Evolutionary conservation across 495 filamentous ascomycete species (phyloP).

Genomic region (Hypoxylon fuscum): DNA sequence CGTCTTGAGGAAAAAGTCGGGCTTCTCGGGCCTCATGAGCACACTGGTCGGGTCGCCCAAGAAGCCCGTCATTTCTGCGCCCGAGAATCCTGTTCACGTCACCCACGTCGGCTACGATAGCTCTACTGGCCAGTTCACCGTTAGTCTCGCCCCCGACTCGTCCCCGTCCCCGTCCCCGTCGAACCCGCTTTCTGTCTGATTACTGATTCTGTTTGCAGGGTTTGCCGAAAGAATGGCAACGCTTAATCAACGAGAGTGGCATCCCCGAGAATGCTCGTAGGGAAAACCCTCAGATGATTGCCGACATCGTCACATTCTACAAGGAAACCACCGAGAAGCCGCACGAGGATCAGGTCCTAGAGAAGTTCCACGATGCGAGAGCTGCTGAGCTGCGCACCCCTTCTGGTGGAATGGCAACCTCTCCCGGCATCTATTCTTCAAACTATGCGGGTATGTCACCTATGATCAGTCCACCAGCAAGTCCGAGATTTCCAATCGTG

Average conservation of each 20-base stretch:
- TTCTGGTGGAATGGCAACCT: conserved; percentile 52
- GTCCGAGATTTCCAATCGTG: conserved; percentile 86
- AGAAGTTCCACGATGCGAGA: conserved; percentile 92
- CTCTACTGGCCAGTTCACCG: conserved; percentile 94
- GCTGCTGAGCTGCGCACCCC: conserved; percentile 63
- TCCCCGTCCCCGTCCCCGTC: too few species aligned
- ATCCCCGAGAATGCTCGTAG: conserved; percentile 96
- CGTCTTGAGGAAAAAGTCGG: conserved; percentile 84
- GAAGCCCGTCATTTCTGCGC: conserved; percentile 90
- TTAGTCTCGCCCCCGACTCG: conserved; percentile 56
- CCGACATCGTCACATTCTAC: conserved; percentile 95
- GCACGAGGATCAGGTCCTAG: conserved; percentile 85
- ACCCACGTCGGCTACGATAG: conserved; percentile 99
- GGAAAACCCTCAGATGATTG: conserved; percentile 91
- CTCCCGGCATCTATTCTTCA: conserved; percentile 57
- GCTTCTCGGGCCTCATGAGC: conserved; percentile 94
- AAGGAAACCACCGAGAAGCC: conserved; percentile 87
- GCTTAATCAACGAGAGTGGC: conserved; percentile 91
- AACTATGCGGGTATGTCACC: conserved; percentile 65
- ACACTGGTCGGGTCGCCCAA: conserved; percentile 90
- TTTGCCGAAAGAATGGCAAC: conserved; percentile 97
- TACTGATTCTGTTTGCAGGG: conserved; percentile 63
- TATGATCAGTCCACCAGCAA: conserved; percentile 83
- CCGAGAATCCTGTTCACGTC: conserved; percentile 96
- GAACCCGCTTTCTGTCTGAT: conserved; percentile 21